Evolutionary conservation across 2,329 filamentous ascomycete genomes (phyloP).

Genomic region (Sporothrix dimorphospora): DNA sequence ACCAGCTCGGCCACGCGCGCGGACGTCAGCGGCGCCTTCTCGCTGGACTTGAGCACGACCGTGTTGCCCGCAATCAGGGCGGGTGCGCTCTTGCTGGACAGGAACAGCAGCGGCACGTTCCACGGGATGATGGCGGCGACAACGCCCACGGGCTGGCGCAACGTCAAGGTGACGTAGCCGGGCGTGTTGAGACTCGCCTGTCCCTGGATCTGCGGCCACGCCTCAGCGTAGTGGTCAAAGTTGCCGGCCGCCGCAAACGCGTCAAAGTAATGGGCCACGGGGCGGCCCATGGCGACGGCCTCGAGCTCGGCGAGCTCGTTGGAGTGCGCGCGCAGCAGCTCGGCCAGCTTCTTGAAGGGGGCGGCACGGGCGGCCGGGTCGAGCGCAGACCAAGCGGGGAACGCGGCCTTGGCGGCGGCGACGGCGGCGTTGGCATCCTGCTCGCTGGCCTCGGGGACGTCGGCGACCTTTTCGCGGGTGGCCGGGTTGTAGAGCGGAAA

Average conservation of each 20-base stretch:
- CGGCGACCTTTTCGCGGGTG: conserved; percentile 45
- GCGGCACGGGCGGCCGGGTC: conserved; percentile 45
- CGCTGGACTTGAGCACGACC: conserved; percentile 59
- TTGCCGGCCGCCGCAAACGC: conserved; percentile 41
- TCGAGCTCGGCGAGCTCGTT: conserved; percentile 51
- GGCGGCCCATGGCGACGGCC: conserved; percentile 51
- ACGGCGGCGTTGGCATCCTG: conserved; percentile 50
- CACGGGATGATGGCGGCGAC: conserved; percentile 62
- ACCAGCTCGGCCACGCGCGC: conserved; percentile 63
- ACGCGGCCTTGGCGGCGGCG: conserved; percentile 48
- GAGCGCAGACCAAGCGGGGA: conserved; percentile 50
- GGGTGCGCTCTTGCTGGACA: conserved; percentile 69
- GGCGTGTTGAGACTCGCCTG: conserved; percentile 53
- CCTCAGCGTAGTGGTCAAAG: conserved; percentile 49
- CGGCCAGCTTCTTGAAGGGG: conserved; percentile 50
- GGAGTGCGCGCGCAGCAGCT: conserved; percentile 46
- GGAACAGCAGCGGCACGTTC: conserved; percentile 70
- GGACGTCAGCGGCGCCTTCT: conserved; percentile 60
- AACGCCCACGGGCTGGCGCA: conserved; percentile 56
- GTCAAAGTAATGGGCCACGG: conserved; percentile 47
- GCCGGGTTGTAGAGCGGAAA: conserved; percentile 51
- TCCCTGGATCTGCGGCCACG: conserved; percentile 49
- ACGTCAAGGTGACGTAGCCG: conserved; percentile 50
- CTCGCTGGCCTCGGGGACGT: conserved; percentile 50
- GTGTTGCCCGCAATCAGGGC: conserved; percentile 61